phyloP scores from a whole-genome alignment of 2,329 filamentous ascomycete genomes.

The Xylaria sp. region DNA sequence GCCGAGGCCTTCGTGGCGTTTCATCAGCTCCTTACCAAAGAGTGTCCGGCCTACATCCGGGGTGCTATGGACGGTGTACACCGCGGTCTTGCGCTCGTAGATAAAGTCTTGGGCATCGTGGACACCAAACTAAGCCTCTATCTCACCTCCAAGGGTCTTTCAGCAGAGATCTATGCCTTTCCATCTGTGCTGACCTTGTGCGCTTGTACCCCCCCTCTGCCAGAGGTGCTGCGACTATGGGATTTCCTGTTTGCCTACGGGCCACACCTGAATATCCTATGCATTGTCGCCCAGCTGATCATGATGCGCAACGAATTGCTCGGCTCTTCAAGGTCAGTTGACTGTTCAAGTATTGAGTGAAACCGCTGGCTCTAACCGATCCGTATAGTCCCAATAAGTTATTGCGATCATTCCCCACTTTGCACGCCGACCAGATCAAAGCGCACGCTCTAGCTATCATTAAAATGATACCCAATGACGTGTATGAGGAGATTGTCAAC shows the following conservation, averaged over 20 bases:
- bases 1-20: slow-evolving; percentile 94
- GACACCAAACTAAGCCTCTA: slow-evolving; percentile 87
- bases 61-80: slow-evolving; percentile 98
- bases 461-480: slow-evolving; percentile 85
- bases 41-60: slow-evolving; percentile 92
- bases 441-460: slow-evolving; percentile 84
- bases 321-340: slow-evolving; percentile 76
- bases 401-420: slow-evolving; percentile 81
- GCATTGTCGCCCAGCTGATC: slow-evolving; percentile 93
- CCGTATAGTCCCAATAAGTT: slow-evolving; percentile 84
- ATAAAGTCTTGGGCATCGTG: slow-evolving; percentile 89
- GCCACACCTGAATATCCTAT: slow-evolving; percentile 91
- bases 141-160: slow-evolving; percentile 83
- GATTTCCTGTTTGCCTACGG: slow-evolving; percentile 98
- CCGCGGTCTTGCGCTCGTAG: slow-evolving; percentile 86
- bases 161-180: slow-evolving; percentile 95
- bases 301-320: slow-evolving; percentile 85
- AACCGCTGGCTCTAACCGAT: background rate
- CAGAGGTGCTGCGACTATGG: slow-evolving; percentile 92
- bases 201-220: slow-evolving; percentile 92
- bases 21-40: slow-evolving; percentile 81
- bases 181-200: slow-evolving; percentile 93
- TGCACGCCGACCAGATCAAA: slow-evolving; percentile 85
- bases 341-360: slow-evolving; percentile 9
- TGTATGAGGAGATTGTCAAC: slow-evolving; percentile 87